Evolutionary conservation across 768 basidiomycete species (phyloP), one percentile per base, ranked within the genome.

Genomic region (Calocybe gangraenosa): DNA sequence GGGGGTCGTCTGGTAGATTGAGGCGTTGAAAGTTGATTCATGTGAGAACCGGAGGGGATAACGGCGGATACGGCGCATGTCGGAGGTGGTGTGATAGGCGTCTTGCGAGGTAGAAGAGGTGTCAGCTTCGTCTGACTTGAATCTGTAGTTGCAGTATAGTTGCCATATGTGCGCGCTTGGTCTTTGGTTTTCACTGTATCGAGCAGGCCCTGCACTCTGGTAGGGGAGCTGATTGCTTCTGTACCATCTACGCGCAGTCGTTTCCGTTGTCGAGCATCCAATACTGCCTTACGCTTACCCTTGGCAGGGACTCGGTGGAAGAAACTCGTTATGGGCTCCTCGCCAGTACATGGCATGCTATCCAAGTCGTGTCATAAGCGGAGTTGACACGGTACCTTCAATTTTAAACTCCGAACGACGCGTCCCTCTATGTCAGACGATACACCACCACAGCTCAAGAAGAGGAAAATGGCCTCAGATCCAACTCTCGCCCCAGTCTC

Each of bases 391-490:
- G 61, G 40, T 52, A 31, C 53, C 2, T 31, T 44, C 42, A 14
- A 35, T 7, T 58, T 65, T 63, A 17, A 58, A 59, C 60, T 58
- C 64, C 63, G 65, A 65, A 57, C 46, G 57, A 63, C 67, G 67
- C 65, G 68, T 66, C 49, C 33, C 37, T 39, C 39, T 49, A 65
- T 64, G 62, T 54, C 66, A 23, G 45, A 46, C 37, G 56, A 67
- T 37, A 56, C 58, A 41, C 67, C 66, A 28, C n/a, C 25, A 28
- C 68, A 68, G 43, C 39, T 57, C 11, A 88, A 87, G 59, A 85
- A 78, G 57, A 75, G 81, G 58, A 86, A 75, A 58, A 70, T 82
- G 66, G 77, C 69, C 32, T 65, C 49, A 5, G 34, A 56, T 13
- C 60, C 62, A 3, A 52, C 60, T 30, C 57, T 63, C 4, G 54